These are phyloP conservation scores for Saxophila tyrrhenica DNA, from an alignment of 495 filamentous ascomycete genomes.

Conservation along the genomic window DNA sequence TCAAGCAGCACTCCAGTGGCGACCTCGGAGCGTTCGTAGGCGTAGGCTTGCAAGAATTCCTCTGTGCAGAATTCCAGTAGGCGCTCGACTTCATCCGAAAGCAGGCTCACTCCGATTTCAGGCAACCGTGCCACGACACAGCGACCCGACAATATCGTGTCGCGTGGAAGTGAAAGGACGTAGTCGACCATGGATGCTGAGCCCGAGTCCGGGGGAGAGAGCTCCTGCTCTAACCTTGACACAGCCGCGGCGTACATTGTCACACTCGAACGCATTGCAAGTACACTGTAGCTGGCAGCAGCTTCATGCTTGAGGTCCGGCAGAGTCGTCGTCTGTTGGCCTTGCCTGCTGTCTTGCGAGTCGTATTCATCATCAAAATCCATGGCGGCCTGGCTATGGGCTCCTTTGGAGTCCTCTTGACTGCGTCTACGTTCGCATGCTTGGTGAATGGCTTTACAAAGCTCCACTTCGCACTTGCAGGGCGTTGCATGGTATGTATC, in stretches of 20 bases:
- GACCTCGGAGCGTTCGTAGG: slow-evolving; percentile 66
- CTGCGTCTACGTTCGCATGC: not conserved
- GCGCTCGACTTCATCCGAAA: slow-evolving; percentile 28
- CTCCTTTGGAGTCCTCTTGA: slow-evolving; percentile 1
- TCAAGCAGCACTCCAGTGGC: slow-evolving; percentile 58
- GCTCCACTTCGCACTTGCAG: not conserved
- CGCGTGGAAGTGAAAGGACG: slow-evolving; percentile 43
- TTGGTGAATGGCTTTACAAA: not conserved
- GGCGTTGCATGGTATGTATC: not conserved
- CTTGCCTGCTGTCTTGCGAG: slow-evolving; percentile 40
- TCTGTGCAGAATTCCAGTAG: slow-evolving; percentile 45
- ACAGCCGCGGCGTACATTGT: slow-evolving; percentile 3
- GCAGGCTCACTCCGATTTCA: slow-evolving; percentile 18
- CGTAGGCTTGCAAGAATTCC: slow-evolving; percentile 49
- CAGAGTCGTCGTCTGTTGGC: not conserved
- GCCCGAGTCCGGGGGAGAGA: not conserved
- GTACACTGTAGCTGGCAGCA: not conserved
- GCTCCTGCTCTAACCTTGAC: not conserved
- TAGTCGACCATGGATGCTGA: slow-evolving; percentile 40
- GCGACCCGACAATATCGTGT: slow-evolving; percentile 25
- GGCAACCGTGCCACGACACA: slow-evolving; percentile 43
- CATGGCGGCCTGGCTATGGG: slow-evolving; percentile 49
- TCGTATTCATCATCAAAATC: slow-evolving; percentile 67
- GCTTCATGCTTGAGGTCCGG: slow-evolving; percentile 1
- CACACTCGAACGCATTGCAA: slow-evolving; percentile 5